Base-by-base conservation (phyloP, 2,329 filamentous ascomycete genomes). In the Colletotrichum aenigma region DNA sequence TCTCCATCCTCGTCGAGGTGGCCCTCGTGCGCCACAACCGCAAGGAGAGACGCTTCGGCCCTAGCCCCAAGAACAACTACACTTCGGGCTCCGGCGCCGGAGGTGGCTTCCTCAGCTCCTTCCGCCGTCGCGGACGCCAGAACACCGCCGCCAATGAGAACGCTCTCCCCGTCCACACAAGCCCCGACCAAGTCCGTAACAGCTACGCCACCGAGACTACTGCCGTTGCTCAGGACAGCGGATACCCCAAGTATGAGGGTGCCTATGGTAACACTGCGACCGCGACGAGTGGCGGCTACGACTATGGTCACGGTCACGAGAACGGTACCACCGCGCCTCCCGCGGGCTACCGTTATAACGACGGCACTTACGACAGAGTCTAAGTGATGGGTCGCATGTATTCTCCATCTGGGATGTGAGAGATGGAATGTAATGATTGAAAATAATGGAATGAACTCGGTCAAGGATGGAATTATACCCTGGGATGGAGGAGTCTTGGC, bases 31-130 rank as follows among this genome's bases (percentile, higher is more conserved):
- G 93, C 76, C 89, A 94, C 84, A 93, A 94, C 87, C 92, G 92
- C 86, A 93, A 92, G 80, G 93, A 95, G 86, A 94, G 94, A 87
- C 91, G 91, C 69, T 94, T 90, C 82, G 93, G 93, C 16, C 93
- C 84, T 61, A 74, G 80, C 75, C 82, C 83, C 28, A 78, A 80
- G 62, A 85, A 85, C 79, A 79, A 91, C 84, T 95, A 95, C 86
- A 94, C 93, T 34, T 88, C 86, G 34, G 89, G 88, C 78, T 86
- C 85, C 77, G 87, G 85, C 73, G 69, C 75, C 80, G 66, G 77
- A 77, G 56, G 78, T 30, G 81, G 84, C 64, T 82, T 87, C 80
- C 80, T 86, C 48, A 77, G 79, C 71, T 82, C 80, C 58, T 79
- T 86, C 69, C 82, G 85, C 75, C 79, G 81, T 28, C 79, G 80